Conservation (phyloP, 163 green algal species). For the Scenedesmus sp. region DNA sequence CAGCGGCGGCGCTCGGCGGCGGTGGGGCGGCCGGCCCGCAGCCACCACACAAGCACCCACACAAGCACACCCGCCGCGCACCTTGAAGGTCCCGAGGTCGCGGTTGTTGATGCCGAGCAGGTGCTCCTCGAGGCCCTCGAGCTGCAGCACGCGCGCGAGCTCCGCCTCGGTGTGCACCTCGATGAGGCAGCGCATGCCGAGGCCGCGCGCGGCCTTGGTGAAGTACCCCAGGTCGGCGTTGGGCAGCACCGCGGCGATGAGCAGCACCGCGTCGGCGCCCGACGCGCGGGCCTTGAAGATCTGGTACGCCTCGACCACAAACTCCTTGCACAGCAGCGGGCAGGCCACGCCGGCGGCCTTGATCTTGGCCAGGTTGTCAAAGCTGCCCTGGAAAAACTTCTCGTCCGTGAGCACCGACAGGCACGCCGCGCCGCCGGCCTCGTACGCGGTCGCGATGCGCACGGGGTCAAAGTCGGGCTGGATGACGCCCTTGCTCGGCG, state of each 20-base stretch:
- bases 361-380: conserved; percentile 94
- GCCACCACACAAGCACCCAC: too few relatives aligned
- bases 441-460: conserved; percentile 87
- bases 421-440: conserved; percentile 95
- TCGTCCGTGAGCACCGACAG: conserved; percentile 95
- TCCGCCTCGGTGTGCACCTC: conserved; percentile 95
- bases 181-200: conserved; percentile 88
- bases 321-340: conserved; percentile 99
- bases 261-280: conserved; percentile 95
- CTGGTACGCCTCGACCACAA: conserved; percentile 99
- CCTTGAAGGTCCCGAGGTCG: conserved; percentile 96
- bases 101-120: conserved; percentile 99
- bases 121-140: conserved; percentile 77
- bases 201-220: conserved; percentile 66
- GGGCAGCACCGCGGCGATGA: conserved; percentile 97
- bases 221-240: conserved; percentile 92
- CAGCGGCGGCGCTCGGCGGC: too few relatives aligned
- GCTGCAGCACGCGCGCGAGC: conserved; percentile 90
- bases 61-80: too few relatives aligned
- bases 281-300: conserved; percentile 67
- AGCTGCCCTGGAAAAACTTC: conserved; percentile 98
- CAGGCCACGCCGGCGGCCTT: conserved; percentile 83
- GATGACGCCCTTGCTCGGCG: conserved; percentile 94
- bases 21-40: too few relatives aligned
- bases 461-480: conserved; percentile 97